Evolutionary conservation across 2,329 filamentous ascomycete species (phyloP).

Genomic region (Pseudopyrenochaeta lycopersici): DNA sequence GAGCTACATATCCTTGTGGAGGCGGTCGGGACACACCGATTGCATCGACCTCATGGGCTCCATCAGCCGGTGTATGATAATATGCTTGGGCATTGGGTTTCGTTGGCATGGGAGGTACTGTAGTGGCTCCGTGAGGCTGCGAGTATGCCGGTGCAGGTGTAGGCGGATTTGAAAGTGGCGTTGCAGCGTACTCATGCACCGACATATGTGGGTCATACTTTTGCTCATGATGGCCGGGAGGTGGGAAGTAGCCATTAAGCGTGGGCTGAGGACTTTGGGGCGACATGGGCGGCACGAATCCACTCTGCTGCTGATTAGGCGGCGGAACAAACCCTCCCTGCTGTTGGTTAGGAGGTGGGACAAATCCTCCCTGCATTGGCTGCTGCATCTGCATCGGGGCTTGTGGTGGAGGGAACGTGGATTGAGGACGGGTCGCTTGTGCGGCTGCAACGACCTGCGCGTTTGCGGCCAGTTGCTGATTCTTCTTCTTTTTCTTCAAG

Average conservation of each 20-base stretch:
- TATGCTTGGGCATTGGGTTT: neutral
- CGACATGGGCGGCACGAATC: neutral
- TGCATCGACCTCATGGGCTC: slow-evolving; percentile 1
- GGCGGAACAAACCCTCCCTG: slow-evolving; percentile 1
- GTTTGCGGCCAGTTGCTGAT: slow-evolving; percentile 24
- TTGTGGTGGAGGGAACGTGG: slow-evolving; percentile 16
- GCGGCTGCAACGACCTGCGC: slow-evolving; percentile 22
- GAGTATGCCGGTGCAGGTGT: slow-evolving; percentile 34
- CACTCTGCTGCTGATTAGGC: slow-evolving; percentile 2
- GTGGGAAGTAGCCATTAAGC: slow-evolving; percentile 17
- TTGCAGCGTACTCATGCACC: slow-evolving; percentile 22
- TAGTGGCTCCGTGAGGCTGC: slow-evolving; percentile 18
- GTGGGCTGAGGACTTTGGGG: slow-evolving; percentile 11
- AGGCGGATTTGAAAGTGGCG: slow-evolving; percentile 29
- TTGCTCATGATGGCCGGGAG: slow-evolving; percentile 11
- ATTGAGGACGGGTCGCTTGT: slow-evolving; percentile 22
- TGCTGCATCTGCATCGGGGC: slow-evolving; percentile 15
- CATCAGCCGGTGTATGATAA: slow-evolving; percentile 2
- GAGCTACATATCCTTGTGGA: neutral
- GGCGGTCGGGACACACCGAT: neutral
- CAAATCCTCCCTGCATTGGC: slow-evolving; percentile 1
- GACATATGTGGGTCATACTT: slow-evolving; percentile 28
- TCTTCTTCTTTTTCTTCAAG: slow-evolving; percentile 30
- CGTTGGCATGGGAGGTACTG: slow-evolving; percentile 4
- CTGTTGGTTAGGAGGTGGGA: slow-evolving; percentile 4